Base-by-base conservation (phyloP, 352 stramenopile species). In the Hyaloperonospora brassicae region DNA sequence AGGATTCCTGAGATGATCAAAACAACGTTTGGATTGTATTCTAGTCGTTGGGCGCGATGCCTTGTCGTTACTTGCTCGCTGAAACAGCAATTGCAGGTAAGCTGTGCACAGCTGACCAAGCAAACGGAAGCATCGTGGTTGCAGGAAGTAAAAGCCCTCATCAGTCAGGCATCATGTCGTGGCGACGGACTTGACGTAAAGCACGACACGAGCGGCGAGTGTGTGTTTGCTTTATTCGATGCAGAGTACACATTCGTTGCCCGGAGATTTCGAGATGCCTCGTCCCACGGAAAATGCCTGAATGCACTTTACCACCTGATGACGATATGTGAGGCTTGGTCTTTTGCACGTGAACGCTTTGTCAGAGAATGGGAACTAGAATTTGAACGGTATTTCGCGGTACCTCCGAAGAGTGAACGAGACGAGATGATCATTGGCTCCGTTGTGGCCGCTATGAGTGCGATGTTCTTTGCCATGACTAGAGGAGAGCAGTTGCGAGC, bases 241-340 rank as follows among this genome's bases (percentile, higher is more conserved):
- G 22, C 31, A 12, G 73, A 82, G 38, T 62, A 75, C 24, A 31
- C 39, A 5, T 46, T 66, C 21, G 35, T 82, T 1, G 35, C 63
- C 24, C 38, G 62, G 38, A 77, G 57, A 11, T 47, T 84, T 12
- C 68, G 55, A 24, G 39, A 31, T 6, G 79, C 76, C 10, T 62
- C 72, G 31, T 86, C 79, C n/a, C 76, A 86, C 46, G 64, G 64
- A 0, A 76, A 66, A 23, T 89, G 80, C 30, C 42, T 87, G 38
- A 86, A 89, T 44, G 75, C 69, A 14, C 11, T 87, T 3, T 89
- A 87, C 42, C 63, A 80, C 39, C 50, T 83, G 47, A 57, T 79
- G 31, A 70, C 68, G 24, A 54, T 78, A 1, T 73, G 69, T 6
- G 35, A 59, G 35, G 64, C 61, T 31, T 67, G 52, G 30, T 23